Base-by-base conservation (phyloP, 768 basidiomycete species). In the Suillus weaverae region DNA sequence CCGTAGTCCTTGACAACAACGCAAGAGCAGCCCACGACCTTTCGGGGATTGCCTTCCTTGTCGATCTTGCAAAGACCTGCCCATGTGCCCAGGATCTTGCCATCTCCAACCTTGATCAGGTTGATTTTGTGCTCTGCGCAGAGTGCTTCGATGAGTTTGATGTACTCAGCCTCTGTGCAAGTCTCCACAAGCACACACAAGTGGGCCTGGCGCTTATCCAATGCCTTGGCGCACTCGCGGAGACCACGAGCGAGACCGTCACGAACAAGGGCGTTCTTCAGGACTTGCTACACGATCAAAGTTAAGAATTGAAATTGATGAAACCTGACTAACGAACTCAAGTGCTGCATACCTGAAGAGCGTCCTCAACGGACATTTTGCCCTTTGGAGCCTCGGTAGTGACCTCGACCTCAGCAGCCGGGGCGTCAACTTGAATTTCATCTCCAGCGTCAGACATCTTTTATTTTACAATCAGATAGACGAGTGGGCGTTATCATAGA, bases 21-120 rank as follows among this genome's bases (percentile, higher is more conserved):
- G 73, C 92, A 94, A 73, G 86, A 90, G 84, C 93, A 94, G 62
- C 91, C 90, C 61, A 95, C 94, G 74, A 99, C 83, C 85, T 99
- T 99, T 78, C 97, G 86, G 56, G 97, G 92, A 83, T 97, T 98
- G 70, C 97, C 97, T 83, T 99, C 97, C 74, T 94, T 89, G 83
- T 99, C 97, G 79, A 99, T 96, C 86, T 99, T 99, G 90, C 97
- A 98, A 67, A 99, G 87, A 75, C 97, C 96, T 71, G 94, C 95
- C 97, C 97, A 99, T 71, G 91, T 94, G 41, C 97, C 97, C 74
- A 99, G 91, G 70, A 97, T 88, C 83, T 99, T 99, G 75, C 94
- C 91, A 79, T 99, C 97, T 72, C 93, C 93, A 70, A 96, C 94
- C 83, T 98, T 99, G 93, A 99, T 98, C 69, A 99, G 84, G 85